Percentiles rank a stretch among this genome's conserved stretches.
Evolutionary conservation across 2,329 filamentous ascomycete species (phyloP).

Genomic region (Boeremia lycopersici): DNA sequence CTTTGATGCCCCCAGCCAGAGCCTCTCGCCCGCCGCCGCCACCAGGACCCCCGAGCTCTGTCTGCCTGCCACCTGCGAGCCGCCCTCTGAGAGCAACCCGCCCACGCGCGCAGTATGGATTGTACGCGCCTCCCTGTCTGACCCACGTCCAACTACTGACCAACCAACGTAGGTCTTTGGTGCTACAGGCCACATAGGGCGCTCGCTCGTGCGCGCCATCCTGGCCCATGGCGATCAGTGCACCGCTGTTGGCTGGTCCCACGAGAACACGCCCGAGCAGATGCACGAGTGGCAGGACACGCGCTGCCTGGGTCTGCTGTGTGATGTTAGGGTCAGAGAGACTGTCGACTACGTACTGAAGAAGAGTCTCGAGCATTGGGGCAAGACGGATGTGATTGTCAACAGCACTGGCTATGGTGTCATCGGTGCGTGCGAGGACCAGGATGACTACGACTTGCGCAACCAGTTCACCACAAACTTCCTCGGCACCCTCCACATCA

Average conservation of each 20-base stretch:
- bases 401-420: constrained; percentile 94
- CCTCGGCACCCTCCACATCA: constrained; percentile 91
- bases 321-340: constrained; percentile 83
- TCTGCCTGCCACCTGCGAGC: constrained; percentile 85
- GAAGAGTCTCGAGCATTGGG: constrained; percentile 74
- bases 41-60: constrained; percentile 54
- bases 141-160: constrained; percentile 10
- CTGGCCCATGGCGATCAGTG: constrained; percentile 83
- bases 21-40: constrained; percentile 45
- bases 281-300: constrained; percentile 71
- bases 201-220: constrained; percentile 82
- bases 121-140: constrained; percentile 57
- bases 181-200: constrained; percentile 95
- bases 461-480: constrained; percentile 99
- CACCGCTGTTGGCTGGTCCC: constrained; percentile 80
- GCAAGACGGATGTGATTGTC: constrained; percentile 83
- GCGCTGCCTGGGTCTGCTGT: constrained; percentile 80
- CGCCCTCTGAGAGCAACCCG: constrained; percentile 73
- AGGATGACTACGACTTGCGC: constrained; percentile 91
- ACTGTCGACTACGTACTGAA: constrained; percentile 77
- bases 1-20: constrained; percentile 44
- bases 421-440: constrained; percentile 94
- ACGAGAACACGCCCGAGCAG: constrained; percentile 73
- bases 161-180: constrained; percentile 71
- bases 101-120: constrained; percentile 85